Evolutionary conservation across 1,284 basidiomycete genomes (phyloP).

Genomic region (Apiotrichum siamense): DNA sequence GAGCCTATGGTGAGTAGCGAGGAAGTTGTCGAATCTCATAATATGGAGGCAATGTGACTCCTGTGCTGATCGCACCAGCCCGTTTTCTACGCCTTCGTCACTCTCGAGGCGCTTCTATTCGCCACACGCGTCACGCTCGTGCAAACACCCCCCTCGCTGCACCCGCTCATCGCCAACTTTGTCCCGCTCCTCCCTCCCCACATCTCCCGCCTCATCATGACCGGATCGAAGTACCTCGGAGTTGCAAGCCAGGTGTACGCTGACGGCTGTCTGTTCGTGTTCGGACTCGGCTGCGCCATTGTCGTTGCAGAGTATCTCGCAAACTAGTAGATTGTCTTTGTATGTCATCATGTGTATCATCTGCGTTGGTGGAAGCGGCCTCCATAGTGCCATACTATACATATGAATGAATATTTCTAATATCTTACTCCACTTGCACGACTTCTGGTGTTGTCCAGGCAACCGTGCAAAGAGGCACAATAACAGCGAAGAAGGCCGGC

Average conservation of each 20-base stretch:
- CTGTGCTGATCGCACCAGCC: constrained; percentile 26
- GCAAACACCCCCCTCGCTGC: constrained; percentile 39
- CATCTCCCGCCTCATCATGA: constrained; percentile 32
- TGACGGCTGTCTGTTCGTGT: constrained; percentile 43
- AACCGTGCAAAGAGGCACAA: constrained; percentile 33
- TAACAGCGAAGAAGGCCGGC: constrained; percentile 32
- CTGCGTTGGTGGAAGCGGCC: background rate
- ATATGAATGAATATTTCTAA: background rate
- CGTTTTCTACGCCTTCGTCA: constrained; percentile 47
- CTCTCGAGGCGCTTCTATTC: constrained; percentile 43
- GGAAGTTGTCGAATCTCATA: too few relatives aligned
- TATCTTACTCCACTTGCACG: background rate
- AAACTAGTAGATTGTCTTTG: background rate
- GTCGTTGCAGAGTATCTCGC: constrained; percentile 23
- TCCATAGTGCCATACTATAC: background rate
- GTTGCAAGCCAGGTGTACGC: constrained; percentile 39
- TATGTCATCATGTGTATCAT: background rate
- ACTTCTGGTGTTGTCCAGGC: constrained; percentile 13
- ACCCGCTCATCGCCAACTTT: constrained; percentile 41
- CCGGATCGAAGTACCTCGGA: constrained; percentile 36
- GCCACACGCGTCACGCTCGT: constrained; percentile 42
- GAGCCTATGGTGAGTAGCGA: constrained; percentile 21
- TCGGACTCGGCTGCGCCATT: constrained; percentile 33
- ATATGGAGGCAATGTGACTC: too few relatives aligned
- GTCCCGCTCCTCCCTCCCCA: constrained; percentile 44